Evolutionary conservation across 1,284 basidiomycete species (phyloP).

Genomic region (Malassezia obtusa): DNA sequence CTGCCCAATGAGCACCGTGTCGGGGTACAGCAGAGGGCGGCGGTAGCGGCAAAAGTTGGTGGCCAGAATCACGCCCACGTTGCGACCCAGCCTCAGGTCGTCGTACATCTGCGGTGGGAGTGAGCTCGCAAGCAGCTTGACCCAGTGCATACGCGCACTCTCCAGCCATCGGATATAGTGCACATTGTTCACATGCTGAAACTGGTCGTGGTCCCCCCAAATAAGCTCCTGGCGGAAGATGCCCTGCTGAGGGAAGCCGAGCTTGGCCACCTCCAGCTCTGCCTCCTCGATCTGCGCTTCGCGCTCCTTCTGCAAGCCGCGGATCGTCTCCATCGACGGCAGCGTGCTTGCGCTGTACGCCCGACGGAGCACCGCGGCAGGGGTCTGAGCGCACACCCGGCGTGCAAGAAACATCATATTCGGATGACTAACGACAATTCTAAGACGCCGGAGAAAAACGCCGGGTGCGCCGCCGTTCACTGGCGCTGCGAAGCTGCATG

Average conservation of each 20-base stretch:
- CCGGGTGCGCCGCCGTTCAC: not conserved
- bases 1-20: constrained; percentile 26
- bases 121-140: constrained; percentile 5
- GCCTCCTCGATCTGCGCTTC: not conserved
- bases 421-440: not conserved
- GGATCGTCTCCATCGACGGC: not conserved
- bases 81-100: constrained; percentile 24
- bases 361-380: not conserved
- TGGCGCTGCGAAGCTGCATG: not conserved
- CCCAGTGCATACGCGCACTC: constrained; percentile 28
- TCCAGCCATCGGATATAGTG: constrained; percentile 40
- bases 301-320: not conserved
- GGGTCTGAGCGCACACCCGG: not conserved
- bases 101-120: constrained; percentile 14
- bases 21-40: constrained; percentile 24
- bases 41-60: constrained; percentile 34
- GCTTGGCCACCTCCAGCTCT: constrained; percentile 27
- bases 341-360: not conserved
- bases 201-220: constrained; percentile 36
- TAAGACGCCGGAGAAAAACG: not conserved
- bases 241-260: constrained; percentile 3
- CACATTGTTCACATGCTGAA: constrained; percentile 39
- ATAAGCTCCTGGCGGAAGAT: constrained; percentile 27
- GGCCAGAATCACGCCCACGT: constrained; percentile 31
- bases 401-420: not conserved